Evolutionary conservation across 331 rosid genomes (phyloP), one percentile per base, ranked within the genome.

Genomic region (Dryas integrifolia): DNA sequence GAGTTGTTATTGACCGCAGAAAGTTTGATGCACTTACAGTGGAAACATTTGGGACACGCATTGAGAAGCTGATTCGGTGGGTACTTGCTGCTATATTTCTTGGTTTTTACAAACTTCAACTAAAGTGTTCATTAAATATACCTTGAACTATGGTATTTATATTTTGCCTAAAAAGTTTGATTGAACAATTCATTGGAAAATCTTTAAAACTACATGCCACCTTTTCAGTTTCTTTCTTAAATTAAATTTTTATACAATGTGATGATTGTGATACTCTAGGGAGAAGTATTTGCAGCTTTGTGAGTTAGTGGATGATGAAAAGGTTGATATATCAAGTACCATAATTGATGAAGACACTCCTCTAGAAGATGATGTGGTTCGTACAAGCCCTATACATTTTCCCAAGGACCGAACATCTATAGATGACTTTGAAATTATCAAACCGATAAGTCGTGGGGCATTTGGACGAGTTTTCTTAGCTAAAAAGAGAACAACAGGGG

Each of bases 391-490:
- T 38, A 35, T 87, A 72, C 98, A 87, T 86, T 84, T 92, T 69
- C 83, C 96, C 4, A 91, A 84, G 89, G 98, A 95, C 71, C 96
- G 97, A 52, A 95, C 98, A 48, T 82, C 98, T 57, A 95, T 95
- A 73, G 98, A 95, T 57, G 96, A 91, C 82, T 95, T 95, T 80
- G 98, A 86, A 86, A 95, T 91, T 76, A 95, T 95, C 77, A 95
- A 91, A 72, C 97, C 98, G 49, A 95, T 95, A 64, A 95, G 98
- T 67, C 96, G 98, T 58, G 98, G 98, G 74, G 98, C 98, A 84
- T 95, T 95, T 83, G 98, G 98, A 79, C 89, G 98, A 85, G 98
- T 95, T 84, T 95, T 95, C 86, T 82, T 95, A 85, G 98, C 98
- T 79, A 91, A 91, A 82, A 95, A 95, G 93, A 89, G 98, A 84